Base-by-base conservation (phyloP, 2,329 filamentous ascomycete species). In the Aspergillus thermomutatus region DNA sequence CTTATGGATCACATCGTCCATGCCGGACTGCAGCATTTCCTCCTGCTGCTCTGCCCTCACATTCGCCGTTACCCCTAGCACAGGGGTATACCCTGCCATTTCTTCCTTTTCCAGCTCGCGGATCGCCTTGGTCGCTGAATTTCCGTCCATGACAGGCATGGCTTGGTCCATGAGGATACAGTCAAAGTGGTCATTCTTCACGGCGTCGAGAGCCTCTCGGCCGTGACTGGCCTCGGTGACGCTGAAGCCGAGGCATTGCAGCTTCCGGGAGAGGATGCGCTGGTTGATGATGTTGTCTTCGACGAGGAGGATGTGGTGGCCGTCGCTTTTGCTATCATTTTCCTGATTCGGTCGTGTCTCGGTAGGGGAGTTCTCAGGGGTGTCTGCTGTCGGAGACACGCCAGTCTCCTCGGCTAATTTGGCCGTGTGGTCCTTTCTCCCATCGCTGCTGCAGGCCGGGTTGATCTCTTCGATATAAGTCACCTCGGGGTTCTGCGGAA, bases 121-220 rank as follows among this genome's bases (percentile, higher is more conserved):
- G 53, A 93, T 91, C 58, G 79, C 83, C 45, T 82, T 80, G 11
- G 89, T 86, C 60, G 89, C 91, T 2, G 87, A 88, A 72, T 90
- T 83, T 37, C 90, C 90, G 65, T 92, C 88, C 89, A 92, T 92
- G 46, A 91, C 82, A 1, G 89, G 89, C 89, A 92, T 92, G 66
- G 92, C 89, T 49, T 91, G 79, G 67, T 92, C 90, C 89, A 92
- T 91, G 5, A 92, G 72, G 11, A 92, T 86, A 48, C 91, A 80
- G 8, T 85, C 84, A 25, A 90, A 69, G 3, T 26, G 26, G 2
- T 41, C 34, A 1, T 62, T 63, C 19, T 70, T 59, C 7, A 79
- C 70, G 2, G 74, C 71, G 0, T 75, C 75, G 1, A 82, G 66
- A 51, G 77, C 77, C 61, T 80, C 76, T 14, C 65, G 66, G 1